These are phyloP conservation scores for Trametes punicea DNA, from an alignment of 768 basidiomycete species.

Conservation along the genomic window DNA sequence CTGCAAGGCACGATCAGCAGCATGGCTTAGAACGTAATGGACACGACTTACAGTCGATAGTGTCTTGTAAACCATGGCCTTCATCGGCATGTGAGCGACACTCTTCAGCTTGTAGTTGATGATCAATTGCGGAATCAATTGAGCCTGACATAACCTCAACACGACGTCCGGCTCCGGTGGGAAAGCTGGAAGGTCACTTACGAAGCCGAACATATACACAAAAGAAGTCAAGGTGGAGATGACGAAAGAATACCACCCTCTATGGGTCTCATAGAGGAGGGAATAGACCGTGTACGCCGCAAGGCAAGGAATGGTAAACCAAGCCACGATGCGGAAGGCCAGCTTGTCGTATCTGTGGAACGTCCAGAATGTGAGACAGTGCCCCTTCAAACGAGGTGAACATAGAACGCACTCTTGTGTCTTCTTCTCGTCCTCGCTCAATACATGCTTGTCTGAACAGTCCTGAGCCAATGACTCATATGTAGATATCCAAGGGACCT, in stretches of 20 bases:
- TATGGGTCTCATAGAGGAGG: constrained; percentile 77
- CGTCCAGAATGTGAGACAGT: background rate
- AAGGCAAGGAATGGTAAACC: constrained; percentile 79
- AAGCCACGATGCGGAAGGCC: constrained; percentile 94
- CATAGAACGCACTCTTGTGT: constrained; percentile 80
- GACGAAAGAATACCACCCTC: constrained; percentile 95
- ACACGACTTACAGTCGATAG: constrained; percentile 56
- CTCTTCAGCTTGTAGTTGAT: constrained; percentile 99
- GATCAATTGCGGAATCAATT: constrained; percentile 83
- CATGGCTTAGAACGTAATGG: background rate
- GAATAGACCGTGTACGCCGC: constrained; percentile 77
- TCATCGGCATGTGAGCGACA: constrained; percentile 98
- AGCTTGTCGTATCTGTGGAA: constrained; percentile 74
- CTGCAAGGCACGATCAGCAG: background rate
- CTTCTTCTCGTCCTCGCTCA: constrained; percentile 96
- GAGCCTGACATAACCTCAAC: constrained; percentile 49
- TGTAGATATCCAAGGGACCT: constrained; percentile 13
- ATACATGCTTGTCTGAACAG: constrained; percentile 80
- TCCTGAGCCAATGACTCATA: constrained; percentile 7
- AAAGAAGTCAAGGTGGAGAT: constrained; percentile 92
- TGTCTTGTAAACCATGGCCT: constrained; percentile 95
- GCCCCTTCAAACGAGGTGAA: background rate
- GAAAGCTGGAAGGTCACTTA: constrained; percentile 43
- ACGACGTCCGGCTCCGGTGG: constrained; percentile 9
- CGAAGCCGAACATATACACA: constrained; percentile 97